Percentiles rank a stretch among this genome's conserved stretches.
Conservation (phyloP, 768 basidiomycete species). For the Leccinellum rugosiceps region DNA sequence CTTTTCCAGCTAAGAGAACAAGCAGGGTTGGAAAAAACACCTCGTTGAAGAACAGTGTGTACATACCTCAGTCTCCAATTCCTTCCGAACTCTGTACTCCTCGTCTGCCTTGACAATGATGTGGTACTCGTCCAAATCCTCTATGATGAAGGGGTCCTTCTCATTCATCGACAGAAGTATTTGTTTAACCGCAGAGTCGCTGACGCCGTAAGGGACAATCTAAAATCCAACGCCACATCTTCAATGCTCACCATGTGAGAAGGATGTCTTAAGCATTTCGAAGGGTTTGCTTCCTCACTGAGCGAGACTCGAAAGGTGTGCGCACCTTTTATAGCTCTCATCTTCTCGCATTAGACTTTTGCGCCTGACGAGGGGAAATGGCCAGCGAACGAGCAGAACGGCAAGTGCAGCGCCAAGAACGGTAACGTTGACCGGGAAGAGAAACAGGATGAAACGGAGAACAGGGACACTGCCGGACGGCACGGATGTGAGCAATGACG, state of each 20-base stretch:
- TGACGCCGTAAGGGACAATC: conserved; percentile 26
- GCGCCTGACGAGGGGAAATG: no score
- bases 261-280: conserved; percentile 48
- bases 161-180: conserved; percentile 83
- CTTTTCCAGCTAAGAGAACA: conserved; percentile 64
- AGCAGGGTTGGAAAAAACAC: neutral
- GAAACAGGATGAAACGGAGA: no score
- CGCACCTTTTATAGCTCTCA: conserved; percentile 67
- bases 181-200: conserved; percentile 88
- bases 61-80: conserved; percentile 71
- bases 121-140: conserved; percentile 83
- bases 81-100: conserved; percentile 67
- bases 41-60: neutral
- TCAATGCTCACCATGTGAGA: conserved; percentile 55
- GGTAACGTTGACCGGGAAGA: no score
- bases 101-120: conserved; percentile 81
- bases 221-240: neutral
- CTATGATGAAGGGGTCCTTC: conserved; percentile 77
- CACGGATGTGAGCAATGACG: no score
- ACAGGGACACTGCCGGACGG: no score
- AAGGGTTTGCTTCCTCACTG: conserved; percentile 5
- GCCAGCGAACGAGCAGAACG: no score
- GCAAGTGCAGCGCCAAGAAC: no score
- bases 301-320: conserved; percentile 7
- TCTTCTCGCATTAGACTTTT: conserved; percentile 19